phyloP scores from a whole-genome alignment of 768 basidiomycete genomes.

The Vishniacozyma victoriae region DNA sequence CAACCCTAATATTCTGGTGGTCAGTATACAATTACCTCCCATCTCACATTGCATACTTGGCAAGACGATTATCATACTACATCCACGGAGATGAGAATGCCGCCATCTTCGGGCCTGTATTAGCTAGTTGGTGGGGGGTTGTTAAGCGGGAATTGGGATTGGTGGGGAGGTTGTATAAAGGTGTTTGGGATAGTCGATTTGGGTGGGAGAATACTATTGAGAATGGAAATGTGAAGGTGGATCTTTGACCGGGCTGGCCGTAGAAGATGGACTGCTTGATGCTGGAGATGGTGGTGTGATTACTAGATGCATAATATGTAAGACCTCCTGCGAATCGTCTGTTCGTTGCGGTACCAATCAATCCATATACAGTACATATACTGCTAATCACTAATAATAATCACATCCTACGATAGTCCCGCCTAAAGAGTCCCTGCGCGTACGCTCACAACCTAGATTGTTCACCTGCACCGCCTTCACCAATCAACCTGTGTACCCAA shows the following conservation, averaged over 20 bases:
- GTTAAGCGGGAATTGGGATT: too few relatives aligned
- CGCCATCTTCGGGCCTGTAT: slow-evolving; percentile 8
- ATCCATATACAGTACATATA: too few relatives aligned
- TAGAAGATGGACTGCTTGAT: not conserved
- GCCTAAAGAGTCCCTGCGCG: too few relatives aligned
- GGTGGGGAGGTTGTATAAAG: slow-evolving; percentile 2
- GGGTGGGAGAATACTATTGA: not conserved
- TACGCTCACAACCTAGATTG: slow-evolving; percentile 8
- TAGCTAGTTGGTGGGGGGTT: not conserved
- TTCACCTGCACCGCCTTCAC: not conserved
- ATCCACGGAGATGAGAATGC: slow-evolving; percentile 54
- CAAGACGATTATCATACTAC: slow-evolving; percentile 59
- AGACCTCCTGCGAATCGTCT: too few relatives aligned
- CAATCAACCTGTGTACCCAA: slow-evolving; percentile 22
- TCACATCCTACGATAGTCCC: too few relatives aligned
- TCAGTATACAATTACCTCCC: slow-evolving; percentile 59
- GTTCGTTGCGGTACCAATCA: too few relatives aligned
- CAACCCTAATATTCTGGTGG: slow-evolving; percentile 51
- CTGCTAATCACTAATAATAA: too few relatives aligned
- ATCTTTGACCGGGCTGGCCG: not conserved
- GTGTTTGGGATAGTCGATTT: slow-evolving; percentile 1
- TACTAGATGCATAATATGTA: too few relatives aligned
- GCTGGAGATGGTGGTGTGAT: too few relatives aligned
- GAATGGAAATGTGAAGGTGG: not conserved
- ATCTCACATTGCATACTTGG: slow-evolving; percentile 55